Evolutionary conservation across 306 rosid genomes (phyloP).

Genomic region (Vigna hirtella): DNA sequence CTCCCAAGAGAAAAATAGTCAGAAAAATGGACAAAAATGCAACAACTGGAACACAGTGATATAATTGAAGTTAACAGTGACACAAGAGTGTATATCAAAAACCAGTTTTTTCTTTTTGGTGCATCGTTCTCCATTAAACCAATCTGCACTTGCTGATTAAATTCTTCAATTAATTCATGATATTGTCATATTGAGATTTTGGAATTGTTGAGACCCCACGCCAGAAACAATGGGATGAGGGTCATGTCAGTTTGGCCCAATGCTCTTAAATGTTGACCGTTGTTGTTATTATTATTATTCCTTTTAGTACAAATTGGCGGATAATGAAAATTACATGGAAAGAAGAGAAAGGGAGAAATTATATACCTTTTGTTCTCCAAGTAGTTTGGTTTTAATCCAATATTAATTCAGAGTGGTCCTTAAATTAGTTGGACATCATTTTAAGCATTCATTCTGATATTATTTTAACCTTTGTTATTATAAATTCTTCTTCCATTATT

Average conservation of each 20-base stretch:
- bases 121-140: conserved; percentile 1
- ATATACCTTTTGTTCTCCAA: background rate
- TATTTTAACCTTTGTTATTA: background rate
- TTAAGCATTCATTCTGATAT: background rate
- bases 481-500: background rate
- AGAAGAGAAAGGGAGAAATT: background rate
- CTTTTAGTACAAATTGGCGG: conserved; percentile 2
- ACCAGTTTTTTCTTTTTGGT: background rate
- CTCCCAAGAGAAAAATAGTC: conserved; percentile 34
- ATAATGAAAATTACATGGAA: background rate
- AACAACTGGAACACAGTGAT: conserved; percentile 5
- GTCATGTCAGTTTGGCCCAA: conserved; percentile 35
- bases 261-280: conserved; percentile 24
- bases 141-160: background rate
- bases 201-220: conserved; percentile 23
- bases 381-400: conserved; percentile 17
- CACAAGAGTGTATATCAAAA: too few relatives aligned
- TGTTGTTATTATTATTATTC: background rate
- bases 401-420: conserved; percentile 30
- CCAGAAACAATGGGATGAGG: conserved; percentile 25
- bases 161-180: conserved; percentile 33
- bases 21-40: conserved; percentile 39
- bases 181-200: conserved; percentile 35
- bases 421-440: conserved; percentile 26
- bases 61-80: background rate